Percentiles rank a stretch among this genome's conserved stretches.
Evolutionary conservation across 2,329 filamentous ascomycete genomes (phyloP).

Genomic region (Trichoderma polysporum): DNA sequence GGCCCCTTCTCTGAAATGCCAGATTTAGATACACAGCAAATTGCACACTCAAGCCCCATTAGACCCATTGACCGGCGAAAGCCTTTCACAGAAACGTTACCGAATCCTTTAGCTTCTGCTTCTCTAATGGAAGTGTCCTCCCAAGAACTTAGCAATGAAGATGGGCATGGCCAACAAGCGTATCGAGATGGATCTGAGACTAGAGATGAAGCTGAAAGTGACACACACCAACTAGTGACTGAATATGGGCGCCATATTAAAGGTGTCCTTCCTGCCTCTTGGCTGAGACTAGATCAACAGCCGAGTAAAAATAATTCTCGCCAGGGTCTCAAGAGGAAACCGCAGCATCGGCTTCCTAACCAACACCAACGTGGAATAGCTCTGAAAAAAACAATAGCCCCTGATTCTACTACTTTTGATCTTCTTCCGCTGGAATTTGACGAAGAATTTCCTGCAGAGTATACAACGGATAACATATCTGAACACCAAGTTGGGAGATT

Average conservation of each 20-base stretch:
- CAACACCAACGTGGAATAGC: conserved; percentile 50
- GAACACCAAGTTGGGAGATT: background rate
- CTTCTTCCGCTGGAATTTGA: conserved; percentile 47
- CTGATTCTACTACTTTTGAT: conserved; percentile 28
- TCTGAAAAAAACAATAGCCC: conserved; percentile 40
- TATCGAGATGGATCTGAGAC: conserved; percentile 24
- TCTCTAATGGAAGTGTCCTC: conserved; percentile 27
- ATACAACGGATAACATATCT: conserved; percentile 31
- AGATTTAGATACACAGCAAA: background rate
- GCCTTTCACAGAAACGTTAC: background rate
- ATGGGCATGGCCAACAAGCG: background rate
- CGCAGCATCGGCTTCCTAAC: conserved; percentile 38
- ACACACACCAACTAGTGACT: conserved; percentile 42
- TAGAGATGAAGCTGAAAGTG: conserved; percentile 30
- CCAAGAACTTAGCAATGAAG: conserved; percentile 25
- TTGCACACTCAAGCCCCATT: background rate
- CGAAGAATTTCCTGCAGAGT: conserved; percentile 39
- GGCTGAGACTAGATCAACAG: conserved; percentile 60
- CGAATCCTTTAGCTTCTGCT: background rate
- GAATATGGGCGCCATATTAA: conserved; percentile 49
- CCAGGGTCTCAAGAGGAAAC: conserved; percentile 31
- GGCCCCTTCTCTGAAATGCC: background rate
- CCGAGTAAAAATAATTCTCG: conserved; percentile 34
- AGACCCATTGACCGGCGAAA: background rate
- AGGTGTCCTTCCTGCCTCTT: conserved; percentile 66